A percentile compares a stretch with the other conserved stretches of the same genome.
phyloP scores from a whole-genome alignment of 371 early-diverging fungal species.

The Mortierella polycephala region DNA sequence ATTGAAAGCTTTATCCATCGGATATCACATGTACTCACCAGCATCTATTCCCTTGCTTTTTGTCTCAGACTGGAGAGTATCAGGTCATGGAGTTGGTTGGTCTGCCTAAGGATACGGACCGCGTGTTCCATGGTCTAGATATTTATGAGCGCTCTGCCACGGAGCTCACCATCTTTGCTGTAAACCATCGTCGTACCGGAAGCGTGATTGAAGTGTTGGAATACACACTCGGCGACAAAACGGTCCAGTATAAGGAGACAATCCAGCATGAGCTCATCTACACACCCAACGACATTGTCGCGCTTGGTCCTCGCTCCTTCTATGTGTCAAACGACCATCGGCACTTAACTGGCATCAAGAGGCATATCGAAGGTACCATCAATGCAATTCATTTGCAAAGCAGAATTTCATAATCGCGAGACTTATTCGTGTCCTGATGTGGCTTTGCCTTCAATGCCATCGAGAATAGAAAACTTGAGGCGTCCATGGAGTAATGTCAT shows the following conservation, averaged over 20 bases:
- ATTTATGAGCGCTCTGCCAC: conserved; percentile 52
- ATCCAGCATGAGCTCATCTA: conserved; percentile 58
- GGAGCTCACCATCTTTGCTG: conserved; percentile 56
- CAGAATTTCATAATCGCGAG: too few species aligned
- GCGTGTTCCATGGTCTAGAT: conserved; percentile 60
- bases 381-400: too few species aligned
- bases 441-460: not conserved
- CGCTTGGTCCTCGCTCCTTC: conserved; percentile 58
- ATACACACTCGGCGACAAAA: conserved; percentile 54
- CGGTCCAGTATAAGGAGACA: conserved; percentile 57
- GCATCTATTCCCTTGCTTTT: not conserved
- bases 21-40: not conserved
- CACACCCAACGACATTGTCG: conserved; percentile 64
- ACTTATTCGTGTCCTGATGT: not conserved
- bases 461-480: conserved; percentile 31
- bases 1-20: not conserved
- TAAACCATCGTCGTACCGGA: conserved; percentile 62
- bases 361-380: conserved; percentile 53
- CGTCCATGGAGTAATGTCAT: conserved; percentile 58
- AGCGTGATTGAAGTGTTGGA: conserved; percentile 60
- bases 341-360: conserved; percentile 30
- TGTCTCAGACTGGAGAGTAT: conserved; percentile 20
- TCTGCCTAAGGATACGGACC: conserved; percentile 39
- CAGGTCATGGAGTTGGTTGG: conserved; percentile 27
- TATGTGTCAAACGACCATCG: conserved; percentile 64